Evolutionary conservation across 129 eudicot genomes (phyloP).

Genomic region (Dittrichia graveolens): DNA sequence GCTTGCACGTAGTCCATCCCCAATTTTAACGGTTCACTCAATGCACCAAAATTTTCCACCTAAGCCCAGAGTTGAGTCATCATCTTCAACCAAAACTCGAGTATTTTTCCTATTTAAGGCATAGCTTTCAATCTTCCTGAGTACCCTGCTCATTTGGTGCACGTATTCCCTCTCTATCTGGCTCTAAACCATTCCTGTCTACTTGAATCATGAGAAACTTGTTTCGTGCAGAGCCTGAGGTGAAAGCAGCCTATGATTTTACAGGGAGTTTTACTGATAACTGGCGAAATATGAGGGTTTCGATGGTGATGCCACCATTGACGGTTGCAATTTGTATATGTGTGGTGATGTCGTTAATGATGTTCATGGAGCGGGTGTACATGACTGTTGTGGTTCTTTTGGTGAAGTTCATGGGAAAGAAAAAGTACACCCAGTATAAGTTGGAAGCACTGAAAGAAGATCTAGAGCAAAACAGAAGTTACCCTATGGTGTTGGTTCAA

Average conservation of each 20-base stretch:
- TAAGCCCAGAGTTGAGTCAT: slow-evolving; percentile 36
- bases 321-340: slow-evolving; percentile 57
- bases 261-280: slow-evolving; percentile 39
- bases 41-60: slow-evolving; percentile 40
- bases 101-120: slow-evolving; percentile 46
- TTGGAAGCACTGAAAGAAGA: slow-evolving; percentile 62
- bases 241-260: slow-evolving; percentile 37
- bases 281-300: slow-evolving; percentile 54
- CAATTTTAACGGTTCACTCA: slow-evolving; percentile 47
- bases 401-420: slow-evolving; percentile 59
- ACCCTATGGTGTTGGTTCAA: slow-evolving; percentile 76
- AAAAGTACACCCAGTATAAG: slow-evolving; percentile 68
- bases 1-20: slow-evolving; percentile 50
- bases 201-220: slow-evolving; percentile 55
- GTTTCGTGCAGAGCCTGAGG: slow-evolving; percentile 38
- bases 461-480: slow-evolving; percentile 57
- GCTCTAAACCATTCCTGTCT: slow-evolving; percentile 11
- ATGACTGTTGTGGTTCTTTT: slow-evolving; percentile 65
- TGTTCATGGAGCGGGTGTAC: slow-evolving; percentile 69
- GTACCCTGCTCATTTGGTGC: background rate
- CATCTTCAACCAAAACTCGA: slow-evolving; percentile 31
- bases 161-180: background rate
- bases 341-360: slow-evolving; percentile 69
- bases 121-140: slow-evolving; percentile 19
- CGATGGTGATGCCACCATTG: slow-evolving; percentile 59